phyloP scores from a whole-genome alignment of 2,329 filamentous ascomycete species.

The Talaromyces sp. region DNA sequence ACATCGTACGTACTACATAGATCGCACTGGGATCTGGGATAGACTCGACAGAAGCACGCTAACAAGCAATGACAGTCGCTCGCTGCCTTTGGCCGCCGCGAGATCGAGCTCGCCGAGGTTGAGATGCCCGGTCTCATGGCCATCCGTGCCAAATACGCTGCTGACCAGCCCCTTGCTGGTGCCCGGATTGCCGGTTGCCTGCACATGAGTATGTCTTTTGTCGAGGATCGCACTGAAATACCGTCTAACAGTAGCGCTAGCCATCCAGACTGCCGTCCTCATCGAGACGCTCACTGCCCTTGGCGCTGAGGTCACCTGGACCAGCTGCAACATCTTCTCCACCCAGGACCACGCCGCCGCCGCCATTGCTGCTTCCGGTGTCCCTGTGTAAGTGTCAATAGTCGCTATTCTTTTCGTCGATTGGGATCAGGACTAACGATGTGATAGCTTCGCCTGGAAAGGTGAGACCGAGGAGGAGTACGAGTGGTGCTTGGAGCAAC shows the following conservation, averaged over 20 bases:
- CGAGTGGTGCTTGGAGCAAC: conserved; percentile 99
- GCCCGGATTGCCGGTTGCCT: conserved; percentile 96
- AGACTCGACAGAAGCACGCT: conserved; percentile 6
- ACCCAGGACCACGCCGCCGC: conserved; percentile 98
- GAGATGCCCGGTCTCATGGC: conserved; percentile 98
- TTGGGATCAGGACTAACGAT: not conserved
- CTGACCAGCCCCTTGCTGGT: conserved; percentile 88
- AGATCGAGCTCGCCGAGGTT: conserved; percentile 95
- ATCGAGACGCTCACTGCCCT: conserved; percentile 95
- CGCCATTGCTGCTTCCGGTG: conserved; percentile 88
- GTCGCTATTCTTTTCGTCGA: not conserved
- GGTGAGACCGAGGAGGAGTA: conserved; percentile 99
- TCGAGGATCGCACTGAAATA: not conserved
- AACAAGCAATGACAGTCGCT: conserved; percentile 55
- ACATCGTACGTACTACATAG: conserved; percentile 60
- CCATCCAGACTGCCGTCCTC: conserved; percentile 98
- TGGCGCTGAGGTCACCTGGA: conserved; percentile 98
- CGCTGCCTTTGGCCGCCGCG: conserved; percentile 96
- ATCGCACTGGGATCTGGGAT: not conserved
- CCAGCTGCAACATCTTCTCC: conserved; percentile 99
- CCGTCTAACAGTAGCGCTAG: conserved; percentile 34
- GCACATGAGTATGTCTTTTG: conserved; percentile 73
- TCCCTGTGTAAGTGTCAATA: conserved; percentile 63
- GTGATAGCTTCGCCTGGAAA: conserved; percentile 64
- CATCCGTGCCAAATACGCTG: conserved; percentile 85